Conservation (phyloP, 176 grass and related monocot species). For the Alloteropsis semialata region DNA sequence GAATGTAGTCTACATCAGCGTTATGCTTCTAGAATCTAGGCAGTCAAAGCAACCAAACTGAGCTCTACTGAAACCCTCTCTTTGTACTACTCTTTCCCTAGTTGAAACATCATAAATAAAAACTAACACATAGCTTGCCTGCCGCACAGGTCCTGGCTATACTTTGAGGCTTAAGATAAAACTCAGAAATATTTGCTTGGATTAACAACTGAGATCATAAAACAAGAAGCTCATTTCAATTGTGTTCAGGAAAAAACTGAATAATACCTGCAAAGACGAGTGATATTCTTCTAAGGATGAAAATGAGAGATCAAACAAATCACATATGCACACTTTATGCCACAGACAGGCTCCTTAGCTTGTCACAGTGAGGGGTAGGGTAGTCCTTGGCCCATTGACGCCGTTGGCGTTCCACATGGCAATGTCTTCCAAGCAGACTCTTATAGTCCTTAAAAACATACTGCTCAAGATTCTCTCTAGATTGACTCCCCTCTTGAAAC, state of each 20-base stretch:
- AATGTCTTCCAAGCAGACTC: constrained; percentile 52
- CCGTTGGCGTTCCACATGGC: constrained; percentile 63
- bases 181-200: background rate
- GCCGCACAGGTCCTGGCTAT: background rate
- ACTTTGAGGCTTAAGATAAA: background rate
- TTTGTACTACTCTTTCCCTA: constrained; percentile 1
- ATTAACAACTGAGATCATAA: background rate
- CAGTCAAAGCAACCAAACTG: background rate
- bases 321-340: constrained; percentile 35
- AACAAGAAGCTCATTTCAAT: background rate
- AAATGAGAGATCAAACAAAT: constrained; percentile 21
- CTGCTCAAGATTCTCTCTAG: constrained; percentile 70
- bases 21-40: background rate
- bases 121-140: background rate
- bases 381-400: constrained; percentile 56
- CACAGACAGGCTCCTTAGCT: constrained; percentile 45
- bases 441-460: constrained; percentile 76
- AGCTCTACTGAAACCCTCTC: background rate
- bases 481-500: constrained; percentile 57
- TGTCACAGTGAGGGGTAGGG: constrained; percentile 81
- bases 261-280: constrained; percentile 6
- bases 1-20: background rate
- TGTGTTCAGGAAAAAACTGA: background rate
- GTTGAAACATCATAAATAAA: background rate
- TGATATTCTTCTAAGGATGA: background rate